Evolutionary conservation across 2,329 filamentous ascomycete species (phyloP).

Genomic region (Capronia coronata): DNA sequence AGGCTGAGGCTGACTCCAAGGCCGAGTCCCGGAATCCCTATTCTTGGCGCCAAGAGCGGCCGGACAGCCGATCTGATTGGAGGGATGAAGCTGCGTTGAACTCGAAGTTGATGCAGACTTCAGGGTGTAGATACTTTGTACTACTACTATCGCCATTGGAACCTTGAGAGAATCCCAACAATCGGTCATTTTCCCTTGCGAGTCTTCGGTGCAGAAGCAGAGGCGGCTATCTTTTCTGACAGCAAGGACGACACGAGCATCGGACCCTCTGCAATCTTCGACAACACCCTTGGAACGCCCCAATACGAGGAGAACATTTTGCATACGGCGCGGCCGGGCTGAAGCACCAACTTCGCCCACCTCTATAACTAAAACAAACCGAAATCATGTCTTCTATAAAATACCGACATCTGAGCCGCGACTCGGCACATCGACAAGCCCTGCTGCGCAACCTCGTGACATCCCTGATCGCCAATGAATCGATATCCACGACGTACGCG

Average conservation of each 20-base stretch:
- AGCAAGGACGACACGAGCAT: too few species aligned
- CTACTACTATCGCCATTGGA: too few species aligned
- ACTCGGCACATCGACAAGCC: constrained; percentile 80
- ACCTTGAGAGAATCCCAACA: too few species aligned
- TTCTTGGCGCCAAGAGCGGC: constrained; percentile 3
- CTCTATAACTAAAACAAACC: too few species aligned
- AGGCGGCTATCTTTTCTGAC: too few species aligned
- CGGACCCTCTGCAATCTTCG: too few species aligned
- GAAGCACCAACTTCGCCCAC: background rate
- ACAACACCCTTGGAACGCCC: too few species aligned
- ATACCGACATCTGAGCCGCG: constrained; percentile 81
- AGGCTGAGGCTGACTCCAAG: background rate
- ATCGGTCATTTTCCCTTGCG: too few species aligned
- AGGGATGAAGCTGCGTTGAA: constrained; percentile 2
- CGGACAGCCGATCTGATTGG: background rate
- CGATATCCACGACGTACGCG: constrained; percentile 88
- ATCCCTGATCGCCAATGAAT: constrained; percentile 85
- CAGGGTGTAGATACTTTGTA: background rate
- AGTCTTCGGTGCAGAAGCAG: too few species aligned
- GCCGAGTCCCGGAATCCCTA: too few species aligned
- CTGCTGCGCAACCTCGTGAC: constrained; percentile 94
- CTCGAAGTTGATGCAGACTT: background rate
- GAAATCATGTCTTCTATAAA: constrained; percentile 56
- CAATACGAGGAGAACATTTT: too few species aligned
- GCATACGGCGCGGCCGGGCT: too few species aligned